These are phyloP conservation scores for Candida glaebosa DNA, from an alignment of 805 yeast genomes.

Conservation along the genomic window DNA sequence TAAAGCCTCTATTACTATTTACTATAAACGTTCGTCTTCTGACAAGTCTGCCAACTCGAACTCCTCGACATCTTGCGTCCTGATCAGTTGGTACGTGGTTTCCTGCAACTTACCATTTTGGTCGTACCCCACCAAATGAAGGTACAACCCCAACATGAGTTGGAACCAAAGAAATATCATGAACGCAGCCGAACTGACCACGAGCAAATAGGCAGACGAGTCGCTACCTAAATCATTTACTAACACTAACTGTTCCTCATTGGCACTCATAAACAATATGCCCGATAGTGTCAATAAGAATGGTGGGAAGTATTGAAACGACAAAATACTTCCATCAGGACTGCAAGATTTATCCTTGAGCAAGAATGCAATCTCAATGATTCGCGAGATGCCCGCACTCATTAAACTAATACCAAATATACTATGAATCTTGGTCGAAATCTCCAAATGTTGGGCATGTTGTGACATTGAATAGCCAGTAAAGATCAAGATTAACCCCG, in stretches of 20 bases:
- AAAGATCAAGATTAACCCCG: slow-evolving; percentile 75
- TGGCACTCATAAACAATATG: slow-evolving; percentile 85
- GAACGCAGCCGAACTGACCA: slow-evolving; percentile 70
- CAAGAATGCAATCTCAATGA: slow-evolving; percentile 77
- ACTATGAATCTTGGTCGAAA: slow-evolving; percentile 84
- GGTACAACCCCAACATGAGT: slow-evolving; percentile 55
- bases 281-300: slow-evolving; percentile 78
- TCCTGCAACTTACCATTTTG: slow-evolving; percentile 32
- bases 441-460: slow-evolving; percentile 70
- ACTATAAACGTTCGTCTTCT: slow-evolving; percentile 16
- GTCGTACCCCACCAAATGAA: slow-evolving; percentile 41
- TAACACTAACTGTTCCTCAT: slow-evolving; percentile 76
- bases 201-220: slow-evolving; percentile 77
- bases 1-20: neutral
- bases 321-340: slow-evolving; percentile 43
- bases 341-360: slow-evolving; percentile 53
- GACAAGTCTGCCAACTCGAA: slow-evolving; percentile 35
- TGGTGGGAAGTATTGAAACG: slow-evolving; percentile 88
- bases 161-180: slow-evolving; percentile 65
- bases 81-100: slow-evolving; percentile 15
- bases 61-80: slow-evolving; percentile 21
- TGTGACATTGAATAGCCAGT: slow-evolving; percentile 96
- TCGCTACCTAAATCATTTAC: slow-evolving; percentile 77
- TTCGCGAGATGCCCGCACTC: slow-evolving; percentile 71
- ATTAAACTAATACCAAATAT: slow-evolving; percentile 81